Conservation (phyloP, 2,329 filamentous ascomycete genomes). For the Xylaria sp. region DNA sequence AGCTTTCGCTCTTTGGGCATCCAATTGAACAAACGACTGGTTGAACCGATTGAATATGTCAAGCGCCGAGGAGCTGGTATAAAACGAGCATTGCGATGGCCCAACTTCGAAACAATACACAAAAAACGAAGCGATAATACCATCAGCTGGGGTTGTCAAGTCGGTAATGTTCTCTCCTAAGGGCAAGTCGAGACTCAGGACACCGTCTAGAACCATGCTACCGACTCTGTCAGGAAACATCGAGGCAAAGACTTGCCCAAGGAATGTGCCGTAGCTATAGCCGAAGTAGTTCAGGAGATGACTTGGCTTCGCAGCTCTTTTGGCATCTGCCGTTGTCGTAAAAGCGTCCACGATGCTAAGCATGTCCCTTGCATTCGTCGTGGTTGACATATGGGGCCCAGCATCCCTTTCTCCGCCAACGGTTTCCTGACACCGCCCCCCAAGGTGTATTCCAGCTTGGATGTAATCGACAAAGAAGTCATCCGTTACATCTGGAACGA, state of each 20-base stretch:
- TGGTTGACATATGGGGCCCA: constrained; percentile 29
- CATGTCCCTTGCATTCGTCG: constrained; percentile 30
- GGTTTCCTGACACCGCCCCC: neutral
- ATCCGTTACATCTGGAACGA: constrained; percentile 27
- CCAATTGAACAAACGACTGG: constrained; percentile 22
- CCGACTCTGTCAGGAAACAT: constrained; percentile 28
- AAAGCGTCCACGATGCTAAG: constrained; percentile 29
- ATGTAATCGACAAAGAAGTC: constrained; percentile 27
- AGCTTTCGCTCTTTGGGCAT: constrained; percentile 14
- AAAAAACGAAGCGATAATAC: constrained; percentile 28
- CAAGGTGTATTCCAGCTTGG: constrained; percentile 18
- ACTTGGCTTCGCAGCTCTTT: constrained; percentile 19
- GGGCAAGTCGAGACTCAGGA: constrained; percentile 22
- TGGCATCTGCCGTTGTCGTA: constrained; percentile 19
- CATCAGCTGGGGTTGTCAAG: constrained; percentile 19
- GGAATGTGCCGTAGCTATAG: constrained; percentile 32
- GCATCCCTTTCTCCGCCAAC: constrained; percentile 27
- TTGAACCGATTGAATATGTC: constrained; percentile 28
- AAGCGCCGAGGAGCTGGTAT: constrained; percentile 16
- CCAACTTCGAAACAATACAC: constrained; percentile 29
- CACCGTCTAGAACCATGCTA: constrained; percentile 29
- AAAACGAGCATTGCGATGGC: constrained; percentile 17
- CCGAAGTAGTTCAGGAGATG: constrained; percentile 31
- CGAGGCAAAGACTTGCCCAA: constrained; percentile 30
- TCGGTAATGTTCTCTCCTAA: constrained; percentile 21